phyloP scores from a whole-genome alignment of 345 rosid genomes.

The Corchorus olitorius region DNA sequence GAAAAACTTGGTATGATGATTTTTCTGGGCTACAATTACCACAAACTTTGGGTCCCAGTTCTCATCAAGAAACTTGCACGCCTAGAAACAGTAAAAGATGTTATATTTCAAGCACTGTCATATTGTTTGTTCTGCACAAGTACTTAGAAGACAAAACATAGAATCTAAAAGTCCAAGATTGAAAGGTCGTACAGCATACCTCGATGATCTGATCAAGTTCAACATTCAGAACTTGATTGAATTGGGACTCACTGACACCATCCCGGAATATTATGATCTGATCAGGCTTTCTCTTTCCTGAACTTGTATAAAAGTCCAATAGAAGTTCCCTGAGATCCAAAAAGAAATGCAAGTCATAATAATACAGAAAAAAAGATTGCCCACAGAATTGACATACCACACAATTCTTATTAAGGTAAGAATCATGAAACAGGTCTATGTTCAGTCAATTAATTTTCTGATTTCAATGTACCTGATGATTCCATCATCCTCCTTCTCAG shows the following conservation, averaged over 20 bases:
- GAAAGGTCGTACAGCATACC: conserved; percentile 59
- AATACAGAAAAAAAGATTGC: background rate
- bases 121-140: background rate
- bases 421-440: too few relatives aligned
- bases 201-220: conserved; percentile 84
- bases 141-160: background rate
- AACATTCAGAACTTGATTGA: conserved; percentile 78
- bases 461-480: conserved; percentile 49
- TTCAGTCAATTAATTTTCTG: background rate
- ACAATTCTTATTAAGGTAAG: background rate
- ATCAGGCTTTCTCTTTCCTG: conserved; percentile 81
- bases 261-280: conserved; percentile 96
- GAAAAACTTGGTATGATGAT: conserved; percentile 93
- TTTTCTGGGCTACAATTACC: conserved; percentile 85
- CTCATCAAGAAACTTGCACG: conserved; percentile 79
- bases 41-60: conserved; percentile 71
- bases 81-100: conserved; percentile 41
- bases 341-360: conserved; percentile 8
- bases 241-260: conserved; percentile 94
- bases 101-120: background rate
- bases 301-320: conserved; percentile 77
- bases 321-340: conserved; percentile 61
- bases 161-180: background rate
- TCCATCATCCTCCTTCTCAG: conserved; percentile 68
- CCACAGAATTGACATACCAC: background rate